Evolutionary conservation across 331 rosid species (phyloP).

Genomic region (Arachis monticola): DNA sequence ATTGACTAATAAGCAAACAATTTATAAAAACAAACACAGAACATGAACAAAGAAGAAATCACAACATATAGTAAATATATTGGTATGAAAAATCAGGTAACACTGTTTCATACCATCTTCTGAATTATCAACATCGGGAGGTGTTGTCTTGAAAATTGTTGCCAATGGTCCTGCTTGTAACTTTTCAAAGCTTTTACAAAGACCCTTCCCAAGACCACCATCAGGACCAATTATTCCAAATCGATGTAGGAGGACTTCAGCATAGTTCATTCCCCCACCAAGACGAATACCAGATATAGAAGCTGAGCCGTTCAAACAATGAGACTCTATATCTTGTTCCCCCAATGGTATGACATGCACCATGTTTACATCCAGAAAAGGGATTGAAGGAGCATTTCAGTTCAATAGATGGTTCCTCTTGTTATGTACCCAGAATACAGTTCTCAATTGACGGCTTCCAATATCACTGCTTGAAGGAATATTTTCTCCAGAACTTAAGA

Average conservation of each 20-base stretch:
- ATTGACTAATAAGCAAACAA: constrained; percentile 23
- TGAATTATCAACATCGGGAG: constrained; percentile 47
- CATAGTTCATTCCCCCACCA: constrained; percentile 94
- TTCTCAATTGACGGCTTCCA: constrained; percentile 71
- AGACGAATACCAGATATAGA: constrained; percentile 86
- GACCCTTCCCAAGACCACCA: constrained; percentile 87
- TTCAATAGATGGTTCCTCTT: constrained; percentile 45
- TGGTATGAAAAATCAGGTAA: constrained; percentile 27
- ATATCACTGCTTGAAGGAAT: constrained; percentile 44
- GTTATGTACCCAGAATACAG: constrained; percentile 86
- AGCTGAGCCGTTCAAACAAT: constrained; percentile 75
- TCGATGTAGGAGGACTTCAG: constrained; percentile 83
- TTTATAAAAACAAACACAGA: constrained; percentile 18
- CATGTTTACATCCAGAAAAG: constrained; percentile 65
- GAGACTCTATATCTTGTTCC: constrained; percentile 72
- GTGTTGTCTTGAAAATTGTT: constrained; percentile 63
- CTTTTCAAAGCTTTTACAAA: constrained; percentile 75
- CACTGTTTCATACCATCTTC: constrained; percentile 60
- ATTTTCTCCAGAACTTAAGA: constrained; percentile 50
- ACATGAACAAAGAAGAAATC: too few relatives aligned
- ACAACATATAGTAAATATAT: too few relatives aligned
- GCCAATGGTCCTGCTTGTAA: constrained; percentile 74
- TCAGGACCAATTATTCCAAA: constrained; percentile 90
- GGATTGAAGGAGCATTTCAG: constrained; percentile 51
- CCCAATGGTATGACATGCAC: constrained; percentile 76